Evolutionary conservation across 2,329 filamentous ascomycete genomes (phyloP).

Genomic region (Pseudogymnoascus sp.): DNA sequence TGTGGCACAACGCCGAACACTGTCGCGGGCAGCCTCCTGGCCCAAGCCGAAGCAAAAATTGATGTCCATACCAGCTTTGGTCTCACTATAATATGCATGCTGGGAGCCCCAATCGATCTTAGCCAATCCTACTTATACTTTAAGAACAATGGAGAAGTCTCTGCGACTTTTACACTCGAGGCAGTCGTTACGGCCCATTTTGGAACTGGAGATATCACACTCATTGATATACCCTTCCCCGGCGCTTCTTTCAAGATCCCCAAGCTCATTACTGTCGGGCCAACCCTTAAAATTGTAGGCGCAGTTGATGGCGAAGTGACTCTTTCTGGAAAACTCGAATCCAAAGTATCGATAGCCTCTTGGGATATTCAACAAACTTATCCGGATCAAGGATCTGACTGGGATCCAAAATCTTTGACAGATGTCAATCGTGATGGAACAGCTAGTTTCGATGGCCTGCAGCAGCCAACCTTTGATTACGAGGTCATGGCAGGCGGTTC

Average conservation of each 20-base stretch:
- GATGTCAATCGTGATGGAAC: neutral
- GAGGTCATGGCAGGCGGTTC: neutral
- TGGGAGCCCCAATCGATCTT: neutral
- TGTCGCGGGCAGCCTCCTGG: conserved; percentile 11
- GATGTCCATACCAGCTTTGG: conserved; percentile 14
- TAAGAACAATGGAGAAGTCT: neutral
- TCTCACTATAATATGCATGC: conserved; percentile 15
- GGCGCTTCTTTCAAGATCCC: conserved; percentile 25
- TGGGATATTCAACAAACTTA: conserved; percentile 17
- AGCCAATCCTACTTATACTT: neutral
- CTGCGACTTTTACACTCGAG: conserved; percentile 9
- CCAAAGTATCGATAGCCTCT: conserved; percentile 22
- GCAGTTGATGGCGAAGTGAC: conserved; percentile 19
- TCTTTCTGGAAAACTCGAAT: conserved; percentile 21
- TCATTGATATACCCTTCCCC: conserved; percentile 22
- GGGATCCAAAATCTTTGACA: neutral
- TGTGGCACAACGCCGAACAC: neutral
- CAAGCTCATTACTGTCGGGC: conserved; percentile 27
- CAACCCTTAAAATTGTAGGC: conserved; percentile 22
- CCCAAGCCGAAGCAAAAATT: conserved; percentile 11
- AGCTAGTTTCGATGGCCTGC: neutral
- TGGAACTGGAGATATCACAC: conserved; percentile 15
- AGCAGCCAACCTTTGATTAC: neutral
- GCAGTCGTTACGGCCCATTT: conserved; percentile 13
- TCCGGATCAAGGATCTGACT: neutral